These are phyloP conservation scores for Rhododendron molle DNA, from an alignment of 148 eudicot species.

Conservation along the genomic window DNA sequence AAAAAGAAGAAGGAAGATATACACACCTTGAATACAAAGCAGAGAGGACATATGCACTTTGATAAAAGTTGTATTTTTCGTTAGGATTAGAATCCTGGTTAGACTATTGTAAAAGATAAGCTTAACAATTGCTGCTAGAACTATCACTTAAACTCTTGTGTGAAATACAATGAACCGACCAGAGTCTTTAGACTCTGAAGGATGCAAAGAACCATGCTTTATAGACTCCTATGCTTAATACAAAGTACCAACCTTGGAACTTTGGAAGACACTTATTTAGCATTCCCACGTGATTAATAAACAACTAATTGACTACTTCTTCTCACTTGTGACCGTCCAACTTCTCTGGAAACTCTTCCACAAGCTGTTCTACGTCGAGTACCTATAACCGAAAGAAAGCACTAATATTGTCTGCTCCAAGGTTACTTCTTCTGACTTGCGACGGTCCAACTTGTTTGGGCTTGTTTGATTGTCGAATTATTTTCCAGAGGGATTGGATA, in stretches of 20 bases:
- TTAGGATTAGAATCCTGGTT: not conserved
- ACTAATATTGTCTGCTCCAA: not conserved
- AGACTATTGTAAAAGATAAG: not conserved
- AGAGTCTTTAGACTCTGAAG: not conserved
- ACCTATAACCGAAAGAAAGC: not conserved
- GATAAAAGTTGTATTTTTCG: not conserved
- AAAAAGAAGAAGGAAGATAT: not conserved
- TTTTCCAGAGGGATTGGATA: too few species aligned
- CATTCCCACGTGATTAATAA: not conserved
- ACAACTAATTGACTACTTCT: not conserved
- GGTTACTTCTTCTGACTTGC: not conserved
- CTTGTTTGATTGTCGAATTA: too few species aligned
- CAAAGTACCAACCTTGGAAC: not conserved
- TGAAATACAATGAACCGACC: not conserved
- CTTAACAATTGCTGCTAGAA: not conserved
- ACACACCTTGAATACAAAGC: not conserved
- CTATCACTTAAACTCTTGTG: not conserved
- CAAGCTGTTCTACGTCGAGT: not conserved
- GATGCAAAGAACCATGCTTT: not conserved
- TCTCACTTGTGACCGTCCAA: not conserved
- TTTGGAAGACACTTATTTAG: not conserved
- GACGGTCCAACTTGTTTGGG: too few species aligned
- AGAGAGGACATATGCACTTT: not conserved
- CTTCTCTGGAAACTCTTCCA: not conserved
- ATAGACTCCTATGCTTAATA: not conserved